These are phyloP conservation scores for Dryas octopetala DNA, from an alignment of 306 rosid species.

Conservation along the genomic window DNA sequence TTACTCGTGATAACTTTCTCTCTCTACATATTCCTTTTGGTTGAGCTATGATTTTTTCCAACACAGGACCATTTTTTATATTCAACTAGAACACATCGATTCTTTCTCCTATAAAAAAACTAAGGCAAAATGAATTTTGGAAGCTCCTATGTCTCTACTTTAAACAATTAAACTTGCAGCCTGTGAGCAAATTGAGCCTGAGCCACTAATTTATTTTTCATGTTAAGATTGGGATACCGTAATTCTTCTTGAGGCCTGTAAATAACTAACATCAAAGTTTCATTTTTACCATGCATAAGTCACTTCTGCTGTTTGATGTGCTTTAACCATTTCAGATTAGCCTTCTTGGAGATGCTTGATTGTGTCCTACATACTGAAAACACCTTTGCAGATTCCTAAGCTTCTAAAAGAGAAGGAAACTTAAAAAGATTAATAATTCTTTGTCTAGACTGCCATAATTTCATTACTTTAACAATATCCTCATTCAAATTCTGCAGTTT, in stretches of 20 bases:
- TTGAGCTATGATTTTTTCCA: neutral
- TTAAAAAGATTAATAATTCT: neutral
- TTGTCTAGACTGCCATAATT: neutral
- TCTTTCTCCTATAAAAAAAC: neutral
- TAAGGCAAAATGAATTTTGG: neutral
- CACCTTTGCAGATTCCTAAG: neutral
- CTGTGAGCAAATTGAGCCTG: neutral
- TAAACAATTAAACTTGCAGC: neutral
- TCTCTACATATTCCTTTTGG: neutral
- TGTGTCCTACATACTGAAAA: neutral
- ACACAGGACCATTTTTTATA: neutral
- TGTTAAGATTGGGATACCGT: neutral
- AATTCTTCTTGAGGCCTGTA: neutral
- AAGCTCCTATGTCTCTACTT: neutral
- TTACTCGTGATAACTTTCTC: neutral
- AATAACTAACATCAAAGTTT: neutral
- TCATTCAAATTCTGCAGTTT: constrained; percentile 14
- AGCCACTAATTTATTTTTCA: neutral
- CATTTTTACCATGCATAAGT: neutral
- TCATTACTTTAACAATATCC: neutral
- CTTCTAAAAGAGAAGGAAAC: neutral
- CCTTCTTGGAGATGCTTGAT: neutral
- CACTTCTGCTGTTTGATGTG: neutral
- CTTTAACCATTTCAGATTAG: too few species aligned
- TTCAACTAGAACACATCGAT: neutral